Evolutionary conservation across 2,329 filamentous ascomycete genomes (phyloP).

Genomic region (Penicillium sp.): DNA sequence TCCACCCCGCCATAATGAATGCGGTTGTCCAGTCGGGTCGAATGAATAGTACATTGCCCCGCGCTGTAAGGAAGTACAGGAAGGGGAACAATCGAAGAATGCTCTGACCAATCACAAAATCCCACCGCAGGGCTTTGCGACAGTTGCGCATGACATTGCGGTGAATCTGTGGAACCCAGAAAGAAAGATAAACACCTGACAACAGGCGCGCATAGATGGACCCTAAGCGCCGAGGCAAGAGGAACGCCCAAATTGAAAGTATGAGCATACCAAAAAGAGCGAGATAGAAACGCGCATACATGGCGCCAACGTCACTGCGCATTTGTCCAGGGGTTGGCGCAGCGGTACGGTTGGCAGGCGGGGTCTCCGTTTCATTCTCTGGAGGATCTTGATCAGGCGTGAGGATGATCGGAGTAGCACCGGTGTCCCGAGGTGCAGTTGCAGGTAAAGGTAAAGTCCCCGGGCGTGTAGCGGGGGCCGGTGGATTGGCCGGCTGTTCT

Average conservation of each 20-base stretch:
- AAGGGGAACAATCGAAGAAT: slow-evolving; percentile 75
- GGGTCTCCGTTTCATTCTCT: slow-evolving; percentile 35
- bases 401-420: slow-evolving; percentile 58
- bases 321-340: slow-evolving; percentile 36
- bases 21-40: slow-evolving; percentile 68
- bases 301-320: slow-evolving; percentile 54
- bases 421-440: slow-evolving; percentile 48
- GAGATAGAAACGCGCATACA: slow-evolving; percentile 65
- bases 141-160: slow-evolving; percentile 90
- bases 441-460: slow-evolving; percentile 52
- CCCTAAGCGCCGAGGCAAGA: slow-evolving; percentile 55
- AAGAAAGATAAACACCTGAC: slow-evolving; percentile 75
- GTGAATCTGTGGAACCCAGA: slow-evolving; percentile 90
- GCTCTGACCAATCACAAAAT: slow-evolving; percentile 84
- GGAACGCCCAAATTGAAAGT: slow-evolving; percentile 59
- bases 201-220: slow-evolving; percentile 62
- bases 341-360: slow-evolving; percentile 35
- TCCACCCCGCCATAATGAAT: slow-evolving; percentile 67
- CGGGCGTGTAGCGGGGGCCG: slow-evolving; percentile 30
- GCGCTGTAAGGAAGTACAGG: slow-evolving; percentile 77
- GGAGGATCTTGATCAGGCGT: slow-evolving; percentile 59
- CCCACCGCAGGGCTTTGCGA: slow-evolving; percentile 86
- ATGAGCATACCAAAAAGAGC: slow-evolving; percentile 59
- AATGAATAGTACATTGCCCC: slow-evolving; percentile 79
- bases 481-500: slow-evolving; percentile 27